Base-by-base conservation (phyloP, 1,139 yeast species). In the Tardiomyces digboiensis region DNA sequence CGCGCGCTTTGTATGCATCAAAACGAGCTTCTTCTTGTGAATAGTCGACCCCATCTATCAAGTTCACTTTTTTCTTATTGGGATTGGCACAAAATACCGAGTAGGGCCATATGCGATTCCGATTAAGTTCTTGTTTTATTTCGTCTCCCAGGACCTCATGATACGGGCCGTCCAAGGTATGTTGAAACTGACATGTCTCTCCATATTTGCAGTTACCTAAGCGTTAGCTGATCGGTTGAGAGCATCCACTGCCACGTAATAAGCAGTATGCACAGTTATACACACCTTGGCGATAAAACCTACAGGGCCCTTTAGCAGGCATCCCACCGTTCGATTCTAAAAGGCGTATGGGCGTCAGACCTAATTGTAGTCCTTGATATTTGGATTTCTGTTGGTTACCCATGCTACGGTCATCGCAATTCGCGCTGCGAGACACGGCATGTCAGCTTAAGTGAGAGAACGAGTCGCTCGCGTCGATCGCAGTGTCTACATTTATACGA, bases 11-110 rank as follows among this genome's bases (percentile, higher is more conserved):
- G 50, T 68, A 62, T 48, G 67, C 77, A 49, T 68, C 70, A 45
- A 71, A 62, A 44, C 84, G 61, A 36, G 67, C 61, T 53, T 80
- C 86, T 50, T 80, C 85, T 29, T 65, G 68, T 0, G 84, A 78
- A 22, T 72, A 56, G 52, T 80, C 86, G 51, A 82, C 61, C 0
- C 72, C 76, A 2, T 65, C 54, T 6, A 80, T 75, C 39, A 78
- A 55, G 48, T 72, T 73, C 20, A 61, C 57, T 13, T 45, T 33
- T 26, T 26, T 26, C 10, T 26, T 26, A 42, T 10, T 45, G 10
- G 40, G 7, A 23, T 37, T 20, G 1, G 47, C 47, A 12, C 43
- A 33, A 36, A 44, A 49, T 14, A 22, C 22, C 7, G 47, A 44
- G 7, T 40, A 37, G 2, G 33, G 21, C 44, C 44, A 42, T 13